Conservation (phyloP, 805 yeast species). For the Teunomyces lycoperdinae region DNA sequence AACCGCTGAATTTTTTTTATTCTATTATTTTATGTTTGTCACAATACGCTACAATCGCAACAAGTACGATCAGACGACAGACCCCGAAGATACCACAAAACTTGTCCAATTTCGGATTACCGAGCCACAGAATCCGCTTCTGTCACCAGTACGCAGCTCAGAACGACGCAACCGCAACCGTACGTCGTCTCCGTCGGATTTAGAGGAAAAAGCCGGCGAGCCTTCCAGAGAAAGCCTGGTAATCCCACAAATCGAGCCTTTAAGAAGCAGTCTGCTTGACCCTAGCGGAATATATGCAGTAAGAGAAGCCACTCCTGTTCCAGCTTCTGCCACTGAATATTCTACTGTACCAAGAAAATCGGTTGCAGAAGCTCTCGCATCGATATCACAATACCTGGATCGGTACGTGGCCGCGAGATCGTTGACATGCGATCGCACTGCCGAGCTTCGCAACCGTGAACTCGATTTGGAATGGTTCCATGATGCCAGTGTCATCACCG, state of each 20-base stretch:
- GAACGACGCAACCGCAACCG: constrained; percentile 1
- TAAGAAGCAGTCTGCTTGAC: background rate
- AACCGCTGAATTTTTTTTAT: background rate
- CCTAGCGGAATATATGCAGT: background rate
- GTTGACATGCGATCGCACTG: background rate
- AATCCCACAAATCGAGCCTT: background rate
- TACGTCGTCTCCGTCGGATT: constrained; percentile 2
- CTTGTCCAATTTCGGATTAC: constrained; percentile 8
- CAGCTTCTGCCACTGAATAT: background rate
- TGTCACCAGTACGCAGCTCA: constrained; percentile 5
- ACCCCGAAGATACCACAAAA: background rate
- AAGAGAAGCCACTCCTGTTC: background rate
- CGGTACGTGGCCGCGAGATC: background rate
- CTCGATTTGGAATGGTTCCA: constrained; percentile 19
- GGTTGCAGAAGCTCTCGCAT: constrained; percentile 7
- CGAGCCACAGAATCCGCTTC: background rate
- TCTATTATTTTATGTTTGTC: background rate
- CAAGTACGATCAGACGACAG: background rate
- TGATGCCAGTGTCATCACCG: constrained; percentile 21
- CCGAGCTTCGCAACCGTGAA: constrained; percentile 1
- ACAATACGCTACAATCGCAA: constrained; percentile 1
- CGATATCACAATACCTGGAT: constrained; percentile 8
- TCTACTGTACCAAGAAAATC: constrained; percentile 3
- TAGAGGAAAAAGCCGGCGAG: background rate
- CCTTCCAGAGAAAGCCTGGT: background rate